These are phyloP conservation scores for Cryptosporidium muris DNA, from an alignment of 169 alveolate genomes.

Conservation along the genomic window DNA sequence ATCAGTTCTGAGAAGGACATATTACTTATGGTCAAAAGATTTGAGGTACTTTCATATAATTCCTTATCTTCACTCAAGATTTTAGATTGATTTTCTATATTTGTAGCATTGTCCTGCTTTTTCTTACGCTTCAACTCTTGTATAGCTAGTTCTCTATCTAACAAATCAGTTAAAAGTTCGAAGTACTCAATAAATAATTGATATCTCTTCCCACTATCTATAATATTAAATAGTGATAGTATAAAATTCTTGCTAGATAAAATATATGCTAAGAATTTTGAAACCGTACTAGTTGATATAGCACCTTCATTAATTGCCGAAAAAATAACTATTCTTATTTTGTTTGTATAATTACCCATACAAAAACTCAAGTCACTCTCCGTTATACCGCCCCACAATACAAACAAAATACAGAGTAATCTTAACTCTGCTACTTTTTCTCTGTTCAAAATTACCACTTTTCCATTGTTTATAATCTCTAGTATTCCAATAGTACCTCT, in stretches of 20 bases:
- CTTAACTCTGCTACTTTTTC: slow-evolving; percentile 1
- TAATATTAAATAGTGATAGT: background rate
- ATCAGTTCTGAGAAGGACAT: no score
- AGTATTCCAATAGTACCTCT: background rate
- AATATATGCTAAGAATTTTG: slow-evolving; percentile 11
- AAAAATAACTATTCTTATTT: slow-evolving; percentile 3
- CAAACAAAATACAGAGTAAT: slow-evolving; percentile 2
- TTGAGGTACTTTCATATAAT: no score
- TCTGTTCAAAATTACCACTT: background rate
- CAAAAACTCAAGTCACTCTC: background rate
- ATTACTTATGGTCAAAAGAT: no score
- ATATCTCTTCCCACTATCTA: slow-evolving; percentile 8
- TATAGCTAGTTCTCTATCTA: slow-evolving; percentile 1
- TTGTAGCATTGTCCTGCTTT: background rate
- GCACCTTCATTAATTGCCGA: slow-evolving; percentile 9
- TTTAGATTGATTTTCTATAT: background rate
- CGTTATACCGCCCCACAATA: slow-evolving; percentile 48
- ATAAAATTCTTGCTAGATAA: background rate
- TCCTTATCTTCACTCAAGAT: background rate
- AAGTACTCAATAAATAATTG: slow-evolving; percentile 45
- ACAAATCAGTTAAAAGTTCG: slow-evolving; percentile 32
- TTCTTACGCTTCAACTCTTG: background rate
- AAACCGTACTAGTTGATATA: background rate
- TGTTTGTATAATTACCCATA: slow-evolving; percentile 19
- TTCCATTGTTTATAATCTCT: background rate